Evolutionary conservation across 2,329 filamentous ascomycete species (phyloP).

Genomic region (Teratosphaeria zuluensis): DNA sequence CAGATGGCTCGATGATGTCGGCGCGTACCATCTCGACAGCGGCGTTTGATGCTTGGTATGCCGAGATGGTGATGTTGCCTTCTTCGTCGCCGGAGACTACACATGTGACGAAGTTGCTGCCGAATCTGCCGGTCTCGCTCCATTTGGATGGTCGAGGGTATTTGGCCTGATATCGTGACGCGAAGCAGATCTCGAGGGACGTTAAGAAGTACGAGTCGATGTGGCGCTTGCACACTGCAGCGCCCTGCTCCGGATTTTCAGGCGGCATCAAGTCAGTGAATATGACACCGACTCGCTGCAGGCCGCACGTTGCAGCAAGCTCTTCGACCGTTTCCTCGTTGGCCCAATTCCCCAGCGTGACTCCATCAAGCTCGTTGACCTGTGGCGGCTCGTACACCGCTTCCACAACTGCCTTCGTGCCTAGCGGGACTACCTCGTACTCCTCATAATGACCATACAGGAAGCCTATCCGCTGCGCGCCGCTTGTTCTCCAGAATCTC

Average conservation of each 20-base stretch:
- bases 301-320: conserved; percentile 69
- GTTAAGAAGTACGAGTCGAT: conserved; percentile 91
- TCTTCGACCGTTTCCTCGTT: conserved; percentile 74
- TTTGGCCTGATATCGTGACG: conserved; percentile 75
- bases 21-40: conserved; percentile 95
- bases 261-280: conserved; percentile 81
- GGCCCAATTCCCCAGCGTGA: conserved; percentile 75
- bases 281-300: conserved; percentile 84
- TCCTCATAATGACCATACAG: conserved; percentile 85
- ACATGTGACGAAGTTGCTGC: conserved; percentile 95
- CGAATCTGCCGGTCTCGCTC: conserved; percentile 89
- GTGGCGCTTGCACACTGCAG: conserved; percentile 81
- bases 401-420: conserved; percentile 90
- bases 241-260: conserved; percentile 64
- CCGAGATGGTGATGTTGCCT: conserved; percentile 77
- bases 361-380: conserved; percentile 75
- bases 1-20: conserved; percentile 89
- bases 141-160: conserved; percentile 89
- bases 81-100: conserved; percentile 87
- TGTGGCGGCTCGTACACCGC: conserved; percentile 96
- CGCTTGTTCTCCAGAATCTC: conserved; percentile 82
- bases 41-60: conserved; percentile 91
- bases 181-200: conserved; percentile 84
- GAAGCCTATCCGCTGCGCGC: conserved; percentile 75
- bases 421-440: conserved; percentile 85